Evolutionary conservation across 768 basidiomycete genomes (phyloP).

Genomic region (Candolleomyces aberdarensis): DNA sequence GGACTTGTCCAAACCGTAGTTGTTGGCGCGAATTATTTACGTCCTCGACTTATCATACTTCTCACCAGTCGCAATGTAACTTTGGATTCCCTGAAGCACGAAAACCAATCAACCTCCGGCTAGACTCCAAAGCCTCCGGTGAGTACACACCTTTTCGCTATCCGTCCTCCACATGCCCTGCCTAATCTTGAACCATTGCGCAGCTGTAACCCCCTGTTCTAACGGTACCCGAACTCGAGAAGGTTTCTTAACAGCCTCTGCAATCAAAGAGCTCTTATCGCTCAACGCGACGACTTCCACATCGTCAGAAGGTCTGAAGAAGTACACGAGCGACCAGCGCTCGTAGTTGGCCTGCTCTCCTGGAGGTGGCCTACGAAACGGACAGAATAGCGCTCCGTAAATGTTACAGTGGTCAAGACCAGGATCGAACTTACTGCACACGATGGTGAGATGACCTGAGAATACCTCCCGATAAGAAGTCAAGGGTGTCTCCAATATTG

Average conservation of each 20-base stretch:
- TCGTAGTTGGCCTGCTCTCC: too few species aligned
- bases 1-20: too few species aligned
- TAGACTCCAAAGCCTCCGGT: too few species aligned
- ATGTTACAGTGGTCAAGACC: too few species aligned
- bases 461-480: slow-evolving; percentile 61
- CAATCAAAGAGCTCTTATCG: neutral
- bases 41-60: neutral
- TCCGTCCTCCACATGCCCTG: neutral
- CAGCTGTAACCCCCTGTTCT: neutral
- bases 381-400: too few species aligned
- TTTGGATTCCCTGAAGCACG: neutral
- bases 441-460: slow-evolving; percentile 63
- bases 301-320: neutral
- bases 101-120: too few species aligned
- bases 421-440: slow-evolving; percentile 41
- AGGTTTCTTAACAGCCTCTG: neutral
- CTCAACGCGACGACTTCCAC: neutral
- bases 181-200: neutral
- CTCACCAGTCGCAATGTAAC: neutral
- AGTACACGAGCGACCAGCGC: too few species aligned
- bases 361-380: too few species aligned
- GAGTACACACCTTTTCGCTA: neutral
- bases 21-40: too few species aligned
- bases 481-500: slow-evolving; percentile 61
- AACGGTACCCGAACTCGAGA: neutral